Evolutionary conservation across 345 rosid genomes (phyloP).

Genomic region (Raphanus sativus): DNA sequence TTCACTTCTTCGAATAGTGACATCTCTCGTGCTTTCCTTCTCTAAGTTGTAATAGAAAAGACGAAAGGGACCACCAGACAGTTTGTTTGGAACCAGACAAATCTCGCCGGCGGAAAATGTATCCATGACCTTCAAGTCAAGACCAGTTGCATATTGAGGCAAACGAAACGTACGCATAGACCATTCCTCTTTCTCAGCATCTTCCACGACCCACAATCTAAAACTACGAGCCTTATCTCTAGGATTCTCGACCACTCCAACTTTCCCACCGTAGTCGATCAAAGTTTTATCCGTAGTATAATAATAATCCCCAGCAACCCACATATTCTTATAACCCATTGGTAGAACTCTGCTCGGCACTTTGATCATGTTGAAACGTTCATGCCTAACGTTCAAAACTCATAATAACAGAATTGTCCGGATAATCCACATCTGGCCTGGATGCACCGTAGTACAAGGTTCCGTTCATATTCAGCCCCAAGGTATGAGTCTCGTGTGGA

Average conservation of each 20-base stretch:
- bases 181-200: background rate
- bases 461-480: background rate
- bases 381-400: background rate
- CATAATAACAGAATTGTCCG: background rate
- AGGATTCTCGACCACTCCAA: background rate
- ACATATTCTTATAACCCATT: background rate
- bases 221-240: background rate
- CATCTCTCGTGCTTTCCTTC: background rate
- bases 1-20: background rate
- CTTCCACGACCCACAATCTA: background rate
- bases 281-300: no score
- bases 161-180: background rate
- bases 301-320: background rate
- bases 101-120: background rate
- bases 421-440: background rate
- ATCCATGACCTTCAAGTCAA: background rate
- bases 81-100: background rate
- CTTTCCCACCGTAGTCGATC: background rate
- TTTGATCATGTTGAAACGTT: background rate
- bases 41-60: constrained; percentile 14
- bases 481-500: background rate
- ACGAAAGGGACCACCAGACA: background rate
- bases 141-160: background rate
- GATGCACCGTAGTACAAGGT: background rate
- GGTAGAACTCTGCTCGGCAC: background rate